Conservation (phyloP, 257 asterid genomes). For the Scutellaria minor region DNA sequence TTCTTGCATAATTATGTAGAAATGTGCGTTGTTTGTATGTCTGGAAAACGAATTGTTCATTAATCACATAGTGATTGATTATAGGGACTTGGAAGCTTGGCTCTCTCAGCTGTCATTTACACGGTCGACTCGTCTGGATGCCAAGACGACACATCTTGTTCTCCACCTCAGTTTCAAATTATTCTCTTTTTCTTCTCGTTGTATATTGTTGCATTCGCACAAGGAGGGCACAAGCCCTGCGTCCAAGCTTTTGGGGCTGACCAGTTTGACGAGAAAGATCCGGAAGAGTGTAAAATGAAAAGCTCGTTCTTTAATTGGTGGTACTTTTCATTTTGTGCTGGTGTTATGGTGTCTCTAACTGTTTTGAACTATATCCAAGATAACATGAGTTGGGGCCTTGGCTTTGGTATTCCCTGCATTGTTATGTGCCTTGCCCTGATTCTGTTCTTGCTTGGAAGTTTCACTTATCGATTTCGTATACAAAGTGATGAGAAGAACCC, state of each 20-base stretch:
- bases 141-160: slow-evolving; percentile 38
- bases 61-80: slow-evolving; percentile 21
- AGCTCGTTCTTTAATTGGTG: slow-evolving; percentile 89
- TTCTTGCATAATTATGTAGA: not conserved
- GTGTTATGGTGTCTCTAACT: slow-evolving; percentile 44
- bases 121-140: slow-evolving; percentile 43
- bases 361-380: slow-evolving; percentile 70
- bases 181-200: slow-evolving; percentile 61
- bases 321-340: slow-evolving; percentile 54
- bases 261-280: slow-evolving; percentile 66
- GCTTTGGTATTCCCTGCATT: slow-evolving; percentile 75
- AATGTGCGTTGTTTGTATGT: not conserved
- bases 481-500: slow-evolving; percentile 49
- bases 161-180: slow-evolving; percentile 52
- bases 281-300: slow-evolving; percentile 58
- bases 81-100: slow-evolving; percentile 56
- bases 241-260: slow-evolving; percentile 80
- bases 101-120: slow-evolving; percentile 54
- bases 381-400: slow-evolving; percentile 74
- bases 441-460: slow-evolving; percentile 57
- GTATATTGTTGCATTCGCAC: slow-evolving; percentile 61
- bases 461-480: slow-evolving; percentile 54
- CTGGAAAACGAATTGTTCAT: slow-evolving; percentile 16
- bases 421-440: slow-evolving; percentile 58
- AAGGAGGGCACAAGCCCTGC: slow-evolving; percentile 82